Evolutionary conservation across 805 yeast species (phyloP), one percentile per base, ranked within the genome.

Genomic region (Candida palmyrensis): DNA sequence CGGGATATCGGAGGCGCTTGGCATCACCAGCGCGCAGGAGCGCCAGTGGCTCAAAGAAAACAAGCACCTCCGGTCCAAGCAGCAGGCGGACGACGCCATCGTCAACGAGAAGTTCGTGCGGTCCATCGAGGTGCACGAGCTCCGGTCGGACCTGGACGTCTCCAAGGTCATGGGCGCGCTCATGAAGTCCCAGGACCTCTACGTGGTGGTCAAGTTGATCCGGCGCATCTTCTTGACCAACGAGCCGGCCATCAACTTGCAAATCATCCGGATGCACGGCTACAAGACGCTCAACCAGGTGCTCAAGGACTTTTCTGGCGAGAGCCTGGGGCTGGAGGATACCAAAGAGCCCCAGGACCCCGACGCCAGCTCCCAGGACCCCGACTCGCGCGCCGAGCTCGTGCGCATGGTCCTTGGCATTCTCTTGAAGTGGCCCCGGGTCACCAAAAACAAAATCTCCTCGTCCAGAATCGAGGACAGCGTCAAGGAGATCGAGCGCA

Each of bases 211-310:
- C 26, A 82, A 80, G 49, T 66, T 92, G 37, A 63, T 90, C 26
- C 77, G 75, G 44, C 72, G 97, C 42, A 70, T 84, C 18, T 66
- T 70, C 37, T 53, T 75, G 23, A 68, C 85, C 4, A 57, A 66
- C 12, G 78, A 73, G 27, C 61, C 64, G 2, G 54, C 57, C 4
- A 62, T 82, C 18, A 75, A 82, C 35, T 56, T 69, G 10, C 69
- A 73, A 20, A 75, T 89, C 27, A 75, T 86, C 47, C 73, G 79
- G 39, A 68, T 87, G 49, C 98, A 89, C 54, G 98, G 97, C 9
- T 84, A 87, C 57, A 80, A 80, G 49, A 79, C 92, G 13, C 65
- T 89, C 33, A 74, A 83, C 11, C 72, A 78, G 10, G 59, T 85
- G 4, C 50, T 88, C 33, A 66, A 68, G 40, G 62, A 59, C 8